These are phyloP conservation scores for Actinomortierella ambigua DNA, from an alignment of 371 early-diverging fungal genomes.

Conservation along the genomic window DNA sequence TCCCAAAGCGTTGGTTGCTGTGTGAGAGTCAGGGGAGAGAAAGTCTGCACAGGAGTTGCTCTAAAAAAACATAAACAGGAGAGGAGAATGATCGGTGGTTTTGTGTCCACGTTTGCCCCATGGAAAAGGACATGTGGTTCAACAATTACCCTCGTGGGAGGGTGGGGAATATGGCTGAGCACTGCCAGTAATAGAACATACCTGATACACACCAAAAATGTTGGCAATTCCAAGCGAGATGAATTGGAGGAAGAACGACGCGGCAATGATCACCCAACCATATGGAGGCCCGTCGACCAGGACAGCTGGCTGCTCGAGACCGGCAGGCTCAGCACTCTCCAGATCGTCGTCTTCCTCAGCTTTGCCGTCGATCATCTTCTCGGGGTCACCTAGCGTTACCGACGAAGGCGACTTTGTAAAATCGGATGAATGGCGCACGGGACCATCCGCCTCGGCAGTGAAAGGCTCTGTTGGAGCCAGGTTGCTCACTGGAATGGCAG, in stretches of 20 bases:
- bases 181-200: conserved; percentile 24
- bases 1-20: too few species aligned
- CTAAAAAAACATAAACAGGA: too few species aligned
- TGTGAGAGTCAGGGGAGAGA: too few species aligned
- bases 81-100: too few species aligned
- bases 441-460: too few species aligned
- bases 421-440: too few species aligned
- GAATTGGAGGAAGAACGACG: conserved; percentile 51
- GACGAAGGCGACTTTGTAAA: too few species aligned
- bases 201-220: conserved; percentile 53
- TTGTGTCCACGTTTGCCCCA: too few species aligned
- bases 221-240: conserved; percentile 52
- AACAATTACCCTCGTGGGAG: not conserved
- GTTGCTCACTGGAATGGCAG: too few species aligned
- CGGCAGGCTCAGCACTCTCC: conserved; percentile 9
- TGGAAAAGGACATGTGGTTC: not conserved
- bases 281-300: conserved; percentile 24
- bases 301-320: conserved; percentile 8
- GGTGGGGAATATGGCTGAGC: not conserved
- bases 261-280: conserved; percentile 52
- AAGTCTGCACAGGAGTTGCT: too few species aligned
- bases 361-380: not conserved
- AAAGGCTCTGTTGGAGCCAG: too few species aligned
- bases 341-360: conserved; percentile 5
- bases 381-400: too few species aligned